Evolutionary conservation across 176 grass and related monocot genomes (phyloP), one percentile per base, ranked within the genome.

Genomic region (Puccinellia tenuiflora): DNA sequence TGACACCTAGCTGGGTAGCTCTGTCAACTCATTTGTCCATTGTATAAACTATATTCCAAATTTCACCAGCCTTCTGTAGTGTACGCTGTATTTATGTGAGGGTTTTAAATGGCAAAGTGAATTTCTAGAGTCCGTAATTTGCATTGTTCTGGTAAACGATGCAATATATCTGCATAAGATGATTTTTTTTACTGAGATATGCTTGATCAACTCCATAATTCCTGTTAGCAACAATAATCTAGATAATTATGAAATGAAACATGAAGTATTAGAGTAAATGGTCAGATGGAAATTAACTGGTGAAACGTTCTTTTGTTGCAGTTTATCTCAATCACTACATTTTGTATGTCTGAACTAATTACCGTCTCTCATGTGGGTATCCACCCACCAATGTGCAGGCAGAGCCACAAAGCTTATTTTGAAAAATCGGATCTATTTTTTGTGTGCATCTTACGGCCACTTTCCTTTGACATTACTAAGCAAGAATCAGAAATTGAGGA

Each of bases 401-500:
- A 99, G 78, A 96, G 81, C 80, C 96, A 96, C 91, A 92, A n/a
- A 82, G 75, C 85, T 2, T 99, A 90, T 79, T n/a, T 95, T 76
- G 89, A 87, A 22, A 99, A 99, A 88, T 99, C 96, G 0, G 93
- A 96, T 87, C 60, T 99, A 52, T 96, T 99, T 73, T 99, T 99
- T 73, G 88, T 90, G 45, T 96, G 93, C 89, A 85, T 99, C 78
- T 11, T 99, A 55, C 77, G 68, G 24, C 91, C 96, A 13, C 89
- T 93, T 81, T 99, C 96, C 37, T 96, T 66, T 63, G 83, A 92
- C 50, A 99, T 99, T 74, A 85, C 75, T 40, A 90, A 85, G 60
- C 96, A 99, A 88, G 96, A 96, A 77, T 96, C 89, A 35, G 96
- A 99, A 89, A 95, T 99, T 30, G 93, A 95, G 71, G 96, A 87